These are phyloP conservation scores for Withania somnifera DNA, from an alignment of 305 asterid genomes.

Conservation along the genomic window DNA sequence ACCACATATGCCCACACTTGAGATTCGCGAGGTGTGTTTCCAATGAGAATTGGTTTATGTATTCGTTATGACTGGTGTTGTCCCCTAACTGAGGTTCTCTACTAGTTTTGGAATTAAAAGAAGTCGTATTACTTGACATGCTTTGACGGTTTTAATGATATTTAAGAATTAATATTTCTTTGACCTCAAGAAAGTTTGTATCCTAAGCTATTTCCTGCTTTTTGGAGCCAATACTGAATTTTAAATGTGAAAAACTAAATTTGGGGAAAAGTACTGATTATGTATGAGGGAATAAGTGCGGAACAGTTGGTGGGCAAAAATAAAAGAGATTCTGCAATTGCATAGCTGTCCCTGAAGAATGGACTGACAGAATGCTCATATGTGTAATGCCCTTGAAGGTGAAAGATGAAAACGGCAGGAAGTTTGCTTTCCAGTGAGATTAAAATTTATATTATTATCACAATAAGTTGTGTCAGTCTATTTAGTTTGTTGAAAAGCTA, in stretches of 20 bases:
- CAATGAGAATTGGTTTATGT: neutral
- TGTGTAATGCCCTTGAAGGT: neutral
- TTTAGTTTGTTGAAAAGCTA: neutral
- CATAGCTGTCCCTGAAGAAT: neutral
- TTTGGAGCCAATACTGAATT: neutral
- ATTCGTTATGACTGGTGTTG: neutral
- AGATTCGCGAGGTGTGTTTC: constrained; percentile 93
- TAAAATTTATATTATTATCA: neutral
- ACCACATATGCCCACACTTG: constrained; percentile 99
- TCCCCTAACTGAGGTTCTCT: neutral
- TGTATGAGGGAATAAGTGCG: neutral
- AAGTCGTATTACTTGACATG: neutral
- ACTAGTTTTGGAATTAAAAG: neutral
- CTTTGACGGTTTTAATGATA: neutral
- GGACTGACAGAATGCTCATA: neutral
- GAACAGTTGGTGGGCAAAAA: neutral
- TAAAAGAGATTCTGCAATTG: neutral
- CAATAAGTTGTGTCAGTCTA: neutral
- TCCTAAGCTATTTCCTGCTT: neutral
- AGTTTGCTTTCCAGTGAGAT: neutral
- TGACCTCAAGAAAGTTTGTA: neutral
- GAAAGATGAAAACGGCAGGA: neutral
- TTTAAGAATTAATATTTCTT: neutral
- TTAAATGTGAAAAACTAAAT: neutral
- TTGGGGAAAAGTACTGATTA: neutral